Percentiles rank a stretch among this genome's conserved stretches.
Evolutionary conservation across 2,329 filamentous ascomycete species (phyloP).

Genomic region (Rugonectria rugulosa): DNA sequence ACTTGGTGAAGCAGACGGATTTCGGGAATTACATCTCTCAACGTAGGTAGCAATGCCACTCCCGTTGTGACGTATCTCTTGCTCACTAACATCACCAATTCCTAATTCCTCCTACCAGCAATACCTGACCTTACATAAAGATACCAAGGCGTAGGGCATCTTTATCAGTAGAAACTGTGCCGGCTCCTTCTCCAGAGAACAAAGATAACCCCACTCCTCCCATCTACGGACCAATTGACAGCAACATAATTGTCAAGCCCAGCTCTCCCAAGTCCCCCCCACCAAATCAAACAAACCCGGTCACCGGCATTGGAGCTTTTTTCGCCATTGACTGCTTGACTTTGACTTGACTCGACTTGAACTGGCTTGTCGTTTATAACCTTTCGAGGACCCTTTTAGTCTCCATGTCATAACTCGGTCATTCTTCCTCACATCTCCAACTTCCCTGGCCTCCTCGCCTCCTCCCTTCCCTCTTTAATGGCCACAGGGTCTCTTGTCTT

Average conservation of each 20-base stretch:
- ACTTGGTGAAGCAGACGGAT: not conserved
- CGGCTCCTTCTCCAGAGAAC: not conserved
- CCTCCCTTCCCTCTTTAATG: not conserved
- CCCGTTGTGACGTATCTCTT: too few relatives aligned
- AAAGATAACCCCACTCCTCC: not conserved
- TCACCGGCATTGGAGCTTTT: conserved; percentile 22
- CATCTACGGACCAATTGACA: conserved; percentile 29
- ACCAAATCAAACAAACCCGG: conserved; percentile 18
- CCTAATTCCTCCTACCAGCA: not conserved
- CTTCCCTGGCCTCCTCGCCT: not conserved
- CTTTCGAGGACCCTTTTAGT: conserved; percentile 7
- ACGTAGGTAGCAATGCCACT: too few relatives aligned
- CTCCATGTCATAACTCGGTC: not conserved
- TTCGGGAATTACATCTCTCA: too few relatives aligned
- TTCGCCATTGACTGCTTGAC: conserved; percentile 22
- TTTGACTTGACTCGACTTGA: not conserved
- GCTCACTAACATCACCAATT: not conserved
- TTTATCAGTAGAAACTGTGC: not conserved
- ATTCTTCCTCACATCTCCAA: conserved; percentile 8
- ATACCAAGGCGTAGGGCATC: not conserved
- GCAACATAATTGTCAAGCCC: conserved; percentile 35
- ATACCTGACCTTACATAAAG: not conserved
- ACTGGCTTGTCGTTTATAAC: conserved; percentile 5
- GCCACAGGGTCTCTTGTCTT: conserved; percentile 8
- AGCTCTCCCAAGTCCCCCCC: conserved; percentile 14